Percentiles rank a stretch among this genome's conserved stretches.
Evolutionary conservation across 2,329 filamentous ascomycete genomes (phyloP).

Genomic region (Aurifilum marmelostoma): DNA sequence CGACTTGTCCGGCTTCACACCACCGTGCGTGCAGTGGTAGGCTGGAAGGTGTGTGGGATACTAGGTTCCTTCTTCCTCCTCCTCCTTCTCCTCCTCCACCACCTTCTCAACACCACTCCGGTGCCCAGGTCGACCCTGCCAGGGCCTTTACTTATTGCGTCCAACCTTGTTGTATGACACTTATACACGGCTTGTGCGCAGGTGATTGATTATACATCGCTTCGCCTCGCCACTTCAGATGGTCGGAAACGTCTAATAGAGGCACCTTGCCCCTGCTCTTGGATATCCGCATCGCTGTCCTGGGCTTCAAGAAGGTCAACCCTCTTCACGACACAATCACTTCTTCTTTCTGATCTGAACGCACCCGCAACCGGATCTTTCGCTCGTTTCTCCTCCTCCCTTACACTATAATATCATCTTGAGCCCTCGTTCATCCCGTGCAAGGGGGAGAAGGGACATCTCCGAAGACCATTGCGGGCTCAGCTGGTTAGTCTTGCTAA

Average conservation of each 20-base stretch:
- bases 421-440: background rate
- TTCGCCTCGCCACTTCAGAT: slow-evolving; percentile 9
- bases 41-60: slow-evolving; percentile 14
- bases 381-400: background rate
- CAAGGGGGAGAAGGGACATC: background rate
- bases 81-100: background rate
- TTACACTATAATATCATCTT: background rate
- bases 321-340: background rate
- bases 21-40: slow-evolving; percentile 18
- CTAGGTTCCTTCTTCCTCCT: background rate
- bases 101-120: background rate
- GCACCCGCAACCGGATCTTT: slow-evolving; percentile 1
- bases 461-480: background rate
- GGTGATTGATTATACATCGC: slow-evolving; percentile 17
- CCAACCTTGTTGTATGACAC: background rate
- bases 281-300: background rate
- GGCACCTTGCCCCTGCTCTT: slow-evolving; percentile 16
- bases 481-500: slow-evolving; percentile 5
- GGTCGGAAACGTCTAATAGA: background rate
- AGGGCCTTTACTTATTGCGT: background rate
- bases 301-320: background rate
- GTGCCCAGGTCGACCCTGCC: slow-evolving; percentile 21
- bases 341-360: slow-evolving; percentile 10
- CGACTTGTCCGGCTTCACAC: slow-evolving; percentile 23
- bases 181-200: slow-evolving; percentile 15